Evolutionary conservation across 108 stramenopile species (phyloP).

Genomic region (Pseudonitzschia delicatissima): DNA sequence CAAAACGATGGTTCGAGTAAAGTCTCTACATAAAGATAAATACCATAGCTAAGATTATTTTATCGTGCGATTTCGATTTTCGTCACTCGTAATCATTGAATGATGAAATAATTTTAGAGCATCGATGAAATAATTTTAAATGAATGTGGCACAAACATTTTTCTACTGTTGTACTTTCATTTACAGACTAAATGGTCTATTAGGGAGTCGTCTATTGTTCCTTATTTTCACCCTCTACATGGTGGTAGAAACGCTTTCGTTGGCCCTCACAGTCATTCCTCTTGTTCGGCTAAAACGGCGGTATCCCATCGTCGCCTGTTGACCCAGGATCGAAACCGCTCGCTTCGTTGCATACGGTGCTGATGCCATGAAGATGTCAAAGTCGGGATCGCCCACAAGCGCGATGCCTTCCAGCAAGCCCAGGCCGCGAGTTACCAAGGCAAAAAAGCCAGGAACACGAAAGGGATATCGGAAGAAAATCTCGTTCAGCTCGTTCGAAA

Average conservation of each 20-base stretch:
- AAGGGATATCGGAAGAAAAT: constrained; percentile 89
- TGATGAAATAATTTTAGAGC: too few relatives aligned
- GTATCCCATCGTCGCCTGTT: constrained; percentile 12
- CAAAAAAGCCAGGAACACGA: constrained; percentile 89
- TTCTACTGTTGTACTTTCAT: too few relatives aligned
- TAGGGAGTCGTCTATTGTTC: too few relatives aligned
- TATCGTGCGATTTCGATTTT: too few relatives aligned
- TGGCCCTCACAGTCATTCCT: neutral
- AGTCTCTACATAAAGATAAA: too few relatives aligned
- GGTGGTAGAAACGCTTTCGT: neutral
- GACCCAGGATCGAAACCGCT: constrained; percentile 26
- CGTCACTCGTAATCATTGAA: too few relatives aligned
- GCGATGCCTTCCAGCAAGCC: constrained; percentile 92
- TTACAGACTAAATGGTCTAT: too few relatives aligned
- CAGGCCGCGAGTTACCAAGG: constrained; percentile 84
- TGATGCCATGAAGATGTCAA: constrained; percentile 88
- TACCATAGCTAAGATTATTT: too few relatives aligned
- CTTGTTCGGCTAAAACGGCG: constrained; percentile 16
- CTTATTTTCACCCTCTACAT: neutral
- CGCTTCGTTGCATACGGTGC: constrained; percentile 78
- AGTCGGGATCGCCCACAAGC: constrained; percentile 77
- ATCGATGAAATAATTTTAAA: too few relatives aligned
- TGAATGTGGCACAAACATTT: too few relatives aligned
- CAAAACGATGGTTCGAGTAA: constrained; percentile 70
- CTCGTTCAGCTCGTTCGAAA: constrained; percentile 87